These are phyloP conservation scores for Xylariaceae sp. DNA, from an alignment of 2,329 filamentous ascomycete genomes.

Conservation along the genomic window DNA sequence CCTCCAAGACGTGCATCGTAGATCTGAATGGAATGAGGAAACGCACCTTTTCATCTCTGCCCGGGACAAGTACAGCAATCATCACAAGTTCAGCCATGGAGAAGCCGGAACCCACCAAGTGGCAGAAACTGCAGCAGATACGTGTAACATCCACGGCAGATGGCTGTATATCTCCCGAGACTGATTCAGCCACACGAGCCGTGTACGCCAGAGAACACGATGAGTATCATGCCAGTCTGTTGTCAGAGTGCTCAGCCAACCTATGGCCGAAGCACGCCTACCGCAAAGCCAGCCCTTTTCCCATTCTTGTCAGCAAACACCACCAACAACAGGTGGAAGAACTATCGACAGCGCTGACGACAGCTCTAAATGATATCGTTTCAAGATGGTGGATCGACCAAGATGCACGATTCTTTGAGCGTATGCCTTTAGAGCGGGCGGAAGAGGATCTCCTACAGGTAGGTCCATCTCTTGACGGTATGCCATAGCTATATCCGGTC, in stretches of 20 bases:
- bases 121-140: constrained; percentile 8
- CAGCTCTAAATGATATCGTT: constrained; percentile 35
- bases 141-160: not conserved
- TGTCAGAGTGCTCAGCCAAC: constrained; percentile 11
- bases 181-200: not conserved
- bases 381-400: constrained; percentile 36
- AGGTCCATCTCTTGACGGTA: not conserved
- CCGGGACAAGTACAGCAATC: not conserved
- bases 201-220: constrained; percentile 1
- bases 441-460: constrained; percentile 33
- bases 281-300: constrained; percentile 29
- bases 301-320: constrained; percentile 31
- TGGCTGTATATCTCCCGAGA: not conserved
- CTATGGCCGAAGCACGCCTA: constrained; percentile 32
- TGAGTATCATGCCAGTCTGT: constrained; percentile 1
- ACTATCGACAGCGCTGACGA: constrained; percentile 31
- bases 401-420: constrained; percentile 28
- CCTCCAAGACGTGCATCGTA: not conserved
- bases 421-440: constrained; percentile 33
- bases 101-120: not conserved
- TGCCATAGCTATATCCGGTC: not conserved
- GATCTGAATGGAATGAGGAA: not conserved
- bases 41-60: not conserved
- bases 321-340: constrained; percentile 30
- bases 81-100: not conserved